Percentiles rank a stretch among this genome's conserved stretches.
Conservation (phyloP, 1,139 yeast species). For the Candida sp. region DNA sequence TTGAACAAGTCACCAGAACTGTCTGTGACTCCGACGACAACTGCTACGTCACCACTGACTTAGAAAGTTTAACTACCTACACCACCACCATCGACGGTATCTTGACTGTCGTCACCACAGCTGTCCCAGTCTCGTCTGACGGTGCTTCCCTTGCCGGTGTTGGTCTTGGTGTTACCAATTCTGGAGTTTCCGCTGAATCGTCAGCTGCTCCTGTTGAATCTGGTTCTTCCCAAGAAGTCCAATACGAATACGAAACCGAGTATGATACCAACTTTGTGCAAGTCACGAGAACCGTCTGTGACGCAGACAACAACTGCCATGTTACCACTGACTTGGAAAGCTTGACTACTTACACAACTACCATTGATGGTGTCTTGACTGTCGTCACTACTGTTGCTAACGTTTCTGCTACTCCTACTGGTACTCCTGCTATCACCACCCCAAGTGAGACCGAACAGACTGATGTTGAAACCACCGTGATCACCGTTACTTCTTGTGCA, state of each 20-base stretch:
- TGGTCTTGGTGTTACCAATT: background rate
- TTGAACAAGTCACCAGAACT: conserved; percentile 33
- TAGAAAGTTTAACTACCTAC: conserved; percentile 37
- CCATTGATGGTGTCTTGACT: conserved; percentile 45
- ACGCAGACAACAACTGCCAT: conserved; percentile 29
- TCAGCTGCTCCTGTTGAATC: background rate
- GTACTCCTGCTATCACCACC: conserved; percentile 7
- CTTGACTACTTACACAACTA: conserved; percentile 42
- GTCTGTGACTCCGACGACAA: conserved; percentile 33
- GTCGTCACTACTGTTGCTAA: conserved; percentile 22
- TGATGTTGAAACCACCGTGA: conserved; percentile 25
- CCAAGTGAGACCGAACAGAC: conserved; percentile 12
- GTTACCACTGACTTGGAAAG: conserved; percentile 40
- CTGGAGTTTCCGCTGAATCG: conserved; percentile 1
- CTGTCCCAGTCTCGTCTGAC: conserved; percentile 13
- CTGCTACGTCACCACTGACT: conserved; percentile 42
- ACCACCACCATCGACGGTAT: conserved; percentile 46
- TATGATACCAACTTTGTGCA: conserved; percentile 24
- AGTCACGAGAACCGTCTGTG: conserved; percentile 42
- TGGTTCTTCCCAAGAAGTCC: background rate
- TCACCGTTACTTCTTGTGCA: conserved; percentile 53
- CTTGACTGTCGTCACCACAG: conserved; percentile 33
- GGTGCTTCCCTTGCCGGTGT: conserved; percentile 1
- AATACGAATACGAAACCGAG: conserved; percentile 35
- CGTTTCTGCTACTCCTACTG: conserved; percentile 20